Base-by-base conservation (phyloP, 257 asterid species). In the Anisodus acutangulus region DNA sequence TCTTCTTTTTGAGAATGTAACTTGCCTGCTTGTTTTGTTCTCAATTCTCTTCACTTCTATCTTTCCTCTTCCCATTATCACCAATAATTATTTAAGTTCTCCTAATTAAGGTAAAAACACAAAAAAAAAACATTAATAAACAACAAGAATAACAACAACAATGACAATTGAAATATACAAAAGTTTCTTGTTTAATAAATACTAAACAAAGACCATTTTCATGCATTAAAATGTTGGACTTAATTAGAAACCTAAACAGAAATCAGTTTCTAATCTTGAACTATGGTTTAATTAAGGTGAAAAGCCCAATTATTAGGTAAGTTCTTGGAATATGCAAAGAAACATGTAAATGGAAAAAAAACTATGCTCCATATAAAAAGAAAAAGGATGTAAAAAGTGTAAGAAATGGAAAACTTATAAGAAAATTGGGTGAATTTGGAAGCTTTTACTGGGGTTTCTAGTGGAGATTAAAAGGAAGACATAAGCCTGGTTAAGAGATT, bases 11-110 rank as follows among this genome's bases (percentile, higher is more conserved):
- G 98, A 93, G 84, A 92, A 94, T 4, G 97, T 94, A 1, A 93
- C 97, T 85, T 93, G 97, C 79, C 98, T 88, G 85, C 97, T 91
- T 0, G 97, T 93, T 85, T 87, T 94, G 92, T 92, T 94, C 87
- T 94, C 98, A 49, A 94, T 94, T 90, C 93, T 91, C 92, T 94
- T 93, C 92, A 94, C 89, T 71, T 94, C 97, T 35, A 91, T 89
- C 88, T 89, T 94, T 82, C 97, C 97, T 86, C 98, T 88, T 80
- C 97, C 98, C 98, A 45, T 84, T 74, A 70, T 80, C 57, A 39
- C 54, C 39, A 19, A n/a, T n/a, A 78, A 37, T 16, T 11, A 41
- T 41, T 15, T 41, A n/a, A 5, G 64, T 71, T 31, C 78, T 26
- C 22, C 78, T 60, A 76, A 84, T 39, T 26, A 39, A 66, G 35